Percentiles rank a stretch among this genome's conserved stretches.
phyloP scores from a whole-genome alignment of 768 basidiomycete species.

The Peribolospora kevripleyi region DNA sequence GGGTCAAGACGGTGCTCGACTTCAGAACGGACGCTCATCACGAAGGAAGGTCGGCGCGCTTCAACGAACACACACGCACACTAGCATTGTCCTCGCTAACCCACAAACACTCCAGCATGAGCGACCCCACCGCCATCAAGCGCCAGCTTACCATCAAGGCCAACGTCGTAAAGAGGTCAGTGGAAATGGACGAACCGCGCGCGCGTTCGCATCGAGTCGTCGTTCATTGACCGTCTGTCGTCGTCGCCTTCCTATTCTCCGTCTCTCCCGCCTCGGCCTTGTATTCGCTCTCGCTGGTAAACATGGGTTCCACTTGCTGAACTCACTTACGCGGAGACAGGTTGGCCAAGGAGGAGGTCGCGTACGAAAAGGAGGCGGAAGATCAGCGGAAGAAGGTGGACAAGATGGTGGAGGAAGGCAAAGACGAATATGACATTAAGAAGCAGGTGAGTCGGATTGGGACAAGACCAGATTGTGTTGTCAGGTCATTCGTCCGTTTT shows the following conservation, averaged over 20 bases:
- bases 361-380: constrained; percentile 43
- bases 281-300: not conserved
- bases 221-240: too few species aligned
- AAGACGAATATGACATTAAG: constrained; percentile 18
- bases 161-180: constrained; percentile 39
- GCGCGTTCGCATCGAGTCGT: too few species aligned
- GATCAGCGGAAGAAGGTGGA: constrained; percentile 36
- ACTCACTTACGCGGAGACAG: constrained; percentile 18
- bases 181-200: not conserved
- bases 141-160: constrained; percentile 58
- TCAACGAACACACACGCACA: too few species aligned
- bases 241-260: constrained; percentile 7
- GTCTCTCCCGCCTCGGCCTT: constrained; percentile 5
- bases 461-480: too few species aligned
- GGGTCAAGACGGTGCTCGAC: too few species aligned
- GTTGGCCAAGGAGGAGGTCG: constrained; percentile 38
- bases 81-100: too few species aligned
- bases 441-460: constrained; percentile 3
- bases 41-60: too few species aligned
- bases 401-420: constrained; percentile 32
- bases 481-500: too few species aligned
- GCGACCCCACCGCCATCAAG: constrained; percentile 5
- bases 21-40: too few species aligned
- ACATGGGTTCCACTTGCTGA: not conserved
- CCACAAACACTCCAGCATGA: too few species aligned